These are phyloP conservation scores for Paratrimastix pyriformis DNA, from an alignment of 78 protist species.

Conservation along the genomic window DNA sequence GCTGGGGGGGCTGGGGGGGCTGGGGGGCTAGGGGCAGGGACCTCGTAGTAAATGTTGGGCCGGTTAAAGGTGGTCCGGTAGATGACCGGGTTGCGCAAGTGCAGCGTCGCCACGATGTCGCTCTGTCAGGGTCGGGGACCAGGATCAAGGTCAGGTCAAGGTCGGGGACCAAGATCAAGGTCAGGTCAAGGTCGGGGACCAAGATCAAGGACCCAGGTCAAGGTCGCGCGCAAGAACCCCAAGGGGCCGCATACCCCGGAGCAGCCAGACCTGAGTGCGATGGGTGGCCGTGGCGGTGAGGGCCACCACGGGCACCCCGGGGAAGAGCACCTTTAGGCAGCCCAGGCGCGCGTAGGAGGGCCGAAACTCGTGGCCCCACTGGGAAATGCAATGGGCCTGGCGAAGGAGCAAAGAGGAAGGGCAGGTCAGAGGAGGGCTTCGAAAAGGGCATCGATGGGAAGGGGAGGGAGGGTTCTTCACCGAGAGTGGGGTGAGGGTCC, in stretches of 20 bases:
- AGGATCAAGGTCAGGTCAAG: neutral
- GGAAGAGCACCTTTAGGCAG: neutral
- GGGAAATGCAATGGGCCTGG: slow-evolving; percentile 27
- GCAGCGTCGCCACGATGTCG: neutral
- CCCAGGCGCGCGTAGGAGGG: neutral
- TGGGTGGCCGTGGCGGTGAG: slow-evolving; percentile 35
- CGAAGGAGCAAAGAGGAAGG: slow-evolving; percentile 5
- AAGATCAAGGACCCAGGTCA: no score
- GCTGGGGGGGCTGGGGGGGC: no score
- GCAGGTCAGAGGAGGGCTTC: no score
- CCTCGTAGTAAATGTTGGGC: slow-evolving; percentile 17
- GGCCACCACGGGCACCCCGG: slow-evolving; percentile 13
- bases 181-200: neutral
- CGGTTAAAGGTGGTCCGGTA: slow-evolving; percentile 14
- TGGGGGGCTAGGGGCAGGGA: no score
- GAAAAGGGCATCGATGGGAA: no score
- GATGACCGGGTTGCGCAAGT: neutral
- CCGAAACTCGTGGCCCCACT: slow-evolving; percentile 39
- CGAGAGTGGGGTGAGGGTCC: no score
- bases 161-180: neutral
- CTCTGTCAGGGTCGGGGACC: neutral
- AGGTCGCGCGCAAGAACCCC: no score
- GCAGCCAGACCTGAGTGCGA: no score
- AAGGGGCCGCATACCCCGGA: no score
- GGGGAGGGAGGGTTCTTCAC: no score